phyloP scores from a whole-genome alignment of 768 basidiomycete species.

The Lactarius hengduanensis region DNA sequence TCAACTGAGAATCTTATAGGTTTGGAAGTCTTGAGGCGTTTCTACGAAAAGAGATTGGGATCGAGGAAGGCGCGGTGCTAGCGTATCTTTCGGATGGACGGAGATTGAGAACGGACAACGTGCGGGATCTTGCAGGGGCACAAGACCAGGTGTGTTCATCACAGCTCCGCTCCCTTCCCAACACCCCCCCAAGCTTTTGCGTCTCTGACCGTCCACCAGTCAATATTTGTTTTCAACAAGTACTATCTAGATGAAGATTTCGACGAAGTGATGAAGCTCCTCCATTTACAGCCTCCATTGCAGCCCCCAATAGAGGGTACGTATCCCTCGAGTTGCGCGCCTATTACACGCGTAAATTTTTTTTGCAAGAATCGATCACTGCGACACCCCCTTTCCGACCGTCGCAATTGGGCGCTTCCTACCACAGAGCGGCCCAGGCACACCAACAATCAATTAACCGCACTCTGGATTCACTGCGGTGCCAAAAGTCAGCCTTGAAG shows the following conservation, averaged over 20 bases:
- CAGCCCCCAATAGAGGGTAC: conserved; percentile 74
- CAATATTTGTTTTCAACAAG: conserved; percentile 84
- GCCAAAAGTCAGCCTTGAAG: conserved; percentile 66
- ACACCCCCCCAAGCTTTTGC: not conserved
- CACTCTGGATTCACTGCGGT: conserved; percentile 51
- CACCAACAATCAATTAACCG: conserved; percentile 64
- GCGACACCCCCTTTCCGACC: conserved; percentile 73
- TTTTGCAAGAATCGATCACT: conserved; percentile 50
- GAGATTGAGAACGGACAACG: conserved; percentile 65
- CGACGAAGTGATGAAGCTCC: conserved; percentile 60
- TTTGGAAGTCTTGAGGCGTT: conserved; percentile 68
- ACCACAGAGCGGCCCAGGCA: conserved; percentile 57
- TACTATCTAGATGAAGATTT: conserved; percentile 69
- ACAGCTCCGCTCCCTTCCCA: not conserved
- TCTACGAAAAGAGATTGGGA: conserved; percentile 66
- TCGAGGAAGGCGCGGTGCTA: conserved; percentile 65
- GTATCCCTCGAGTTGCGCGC: conserved; percentile 21
- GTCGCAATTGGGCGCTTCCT: conserved; percentile 64
- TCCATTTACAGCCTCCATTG: conserved; percentile 58
- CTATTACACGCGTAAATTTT: conserved; percentile 8
- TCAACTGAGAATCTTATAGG: conserved; percentile 39
- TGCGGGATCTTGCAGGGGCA: conserved; percentile 71
- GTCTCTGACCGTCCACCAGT: conserved; percentile 37
- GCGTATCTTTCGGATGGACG: conserved; percentile 81
- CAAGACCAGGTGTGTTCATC: conserved; percentile 63